Evolutionary conservation across 805 yeast species (phyloP), one percentile per base, ranked within the genome.

Genomic region (Suhomyces sp.): DNA sequence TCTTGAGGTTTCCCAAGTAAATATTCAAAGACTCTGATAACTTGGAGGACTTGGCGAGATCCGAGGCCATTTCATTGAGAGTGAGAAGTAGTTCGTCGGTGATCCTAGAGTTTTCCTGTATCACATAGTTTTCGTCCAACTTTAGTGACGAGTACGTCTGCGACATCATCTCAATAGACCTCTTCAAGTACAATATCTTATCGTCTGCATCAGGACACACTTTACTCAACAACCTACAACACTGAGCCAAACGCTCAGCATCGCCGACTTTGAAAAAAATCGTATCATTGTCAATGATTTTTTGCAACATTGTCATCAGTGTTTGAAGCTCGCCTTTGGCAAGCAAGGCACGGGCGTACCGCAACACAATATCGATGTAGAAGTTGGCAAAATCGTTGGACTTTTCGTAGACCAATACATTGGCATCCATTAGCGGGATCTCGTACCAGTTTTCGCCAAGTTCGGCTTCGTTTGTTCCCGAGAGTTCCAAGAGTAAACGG

Each of bases 311-410:
- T 27, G 54, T 50, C 19, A 72, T 57, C 2, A 77, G 64, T 2
- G 62, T 57, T n/a, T 67, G 62, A 26, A 68, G 59, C 54, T 71
- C 61, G 29, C 77, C 78, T 52, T 74, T 73, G 23, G 79, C 77
- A 35, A 75, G 62, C 35, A 75, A 60, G 15, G 79, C 71, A 50
- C 66, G 67, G 38, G 77, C 68, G 59, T 75, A 75, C 29, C 80
- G 60, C 46, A 73, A 61, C 31, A 74, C 70, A 35, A 75, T 72
- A 56, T 75, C 79, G 44, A 74, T 67, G 55, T 75, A 75, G 61
- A 75, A 75, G 60, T 75, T 74, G 31, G 77, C 64, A 55, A 74
- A 72, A 10, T 55, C 61, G 17, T 58, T 56, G 9, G 74, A 70
- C 45, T 69, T 68, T 31, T 62, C 58, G 50, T 62, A 52, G 8